Percentiles rank a stretch among this genome's conserved stretches.
These are phyloP conservation scores for Fusarium duplospermum DNA, from an alignment of 2,329 filamentous ascomycete species.

Conservation along the genomic window DNA sequence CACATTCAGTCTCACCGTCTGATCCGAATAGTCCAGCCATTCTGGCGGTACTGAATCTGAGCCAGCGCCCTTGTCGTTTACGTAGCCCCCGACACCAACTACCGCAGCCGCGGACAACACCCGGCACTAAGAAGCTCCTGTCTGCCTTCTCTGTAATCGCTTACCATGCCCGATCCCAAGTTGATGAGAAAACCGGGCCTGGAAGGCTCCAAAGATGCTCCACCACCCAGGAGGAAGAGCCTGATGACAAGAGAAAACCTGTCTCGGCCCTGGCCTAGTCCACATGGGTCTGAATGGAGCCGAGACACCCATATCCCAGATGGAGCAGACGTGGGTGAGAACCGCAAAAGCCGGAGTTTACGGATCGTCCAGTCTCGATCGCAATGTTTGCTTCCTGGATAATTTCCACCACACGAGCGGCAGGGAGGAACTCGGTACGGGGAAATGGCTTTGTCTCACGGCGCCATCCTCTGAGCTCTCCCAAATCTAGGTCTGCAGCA, in stretches of 20 bases:
- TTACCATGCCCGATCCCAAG: constrained; percentile 3
- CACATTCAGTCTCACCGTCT: constrained; percentile 24
- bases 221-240: constrained; percentile 9
- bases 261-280: constrained; percentile 27
- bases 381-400: neutral
- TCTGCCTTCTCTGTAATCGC: neutral
- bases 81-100: constrained; percentile 31
- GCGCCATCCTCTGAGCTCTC: neutral
- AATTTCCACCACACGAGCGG: neutral
- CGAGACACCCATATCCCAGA: constrained; percentile 23
- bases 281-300: constrained; percentile 26
- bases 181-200: constrained; percentile 22
- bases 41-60: constrained; percentile 25
- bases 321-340: neutral
- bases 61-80: constrained; percentile 20
- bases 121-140: constrained; percentile 21
- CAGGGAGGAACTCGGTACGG: neutral
- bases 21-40: constrained; percentile 32
- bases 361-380: neutral
- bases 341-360: neutral
- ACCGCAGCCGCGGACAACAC: constrained; percentile 16
- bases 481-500: neutral
- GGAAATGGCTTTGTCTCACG: constrained; percentile 16
- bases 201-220: constrained; percentile 2
- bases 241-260: constrained; percentile 3